Evolutionary conservation across 2,329 filamentous ascomycete genomes (phyloP).

Genomic region (Ascochyta koolunga): DNA sequence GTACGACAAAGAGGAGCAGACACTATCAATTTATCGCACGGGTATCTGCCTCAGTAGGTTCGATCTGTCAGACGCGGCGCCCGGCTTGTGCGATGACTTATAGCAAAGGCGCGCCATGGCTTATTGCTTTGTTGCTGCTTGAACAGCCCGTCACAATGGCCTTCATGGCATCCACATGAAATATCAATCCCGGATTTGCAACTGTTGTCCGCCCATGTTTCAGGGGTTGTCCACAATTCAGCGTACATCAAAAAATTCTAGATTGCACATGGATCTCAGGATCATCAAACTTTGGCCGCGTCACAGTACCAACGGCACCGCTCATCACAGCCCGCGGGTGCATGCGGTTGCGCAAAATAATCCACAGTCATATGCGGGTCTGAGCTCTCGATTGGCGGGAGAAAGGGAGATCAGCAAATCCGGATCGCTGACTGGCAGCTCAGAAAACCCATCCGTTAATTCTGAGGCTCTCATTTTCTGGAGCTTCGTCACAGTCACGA

Average conservation of each 20-base stretch:
- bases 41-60: slow-evolving; percentile 8
- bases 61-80: background rate
- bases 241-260: background rate
- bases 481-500: background rate
- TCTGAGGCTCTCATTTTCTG: background rate
- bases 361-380: slow-evolving; percentile 2
- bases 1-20: background rate
- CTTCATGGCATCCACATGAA: background rate
- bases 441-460: slow-evolving; percentile 10
- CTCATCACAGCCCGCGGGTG: slow-evolving; percentile 22
- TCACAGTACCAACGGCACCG: slow-evolving; percentile 7
- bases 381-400: slow-evolving; percentile 33
- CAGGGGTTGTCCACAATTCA: background rate
- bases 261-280: background rate
- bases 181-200: background rate
- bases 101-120: slow-evolving; percentile 3
- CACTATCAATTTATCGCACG: background rate
- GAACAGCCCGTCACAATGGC: background rate
- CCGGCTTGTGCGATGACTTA: background rate
- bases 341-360: slow-evolving; percentile 9
- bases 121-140: slow-evolving; percentile 1
- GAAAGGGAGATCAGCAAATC: slow-evolving; percentile 12
- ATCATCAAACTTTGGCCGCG: slow-evolving; percentile 1
- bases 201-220: background rate
- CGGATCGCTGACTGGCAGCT: slow-evolving; percentile 20